Conservation (phyloP, 768 basidiomycete species). For the Royoungia palumana region DNA sequence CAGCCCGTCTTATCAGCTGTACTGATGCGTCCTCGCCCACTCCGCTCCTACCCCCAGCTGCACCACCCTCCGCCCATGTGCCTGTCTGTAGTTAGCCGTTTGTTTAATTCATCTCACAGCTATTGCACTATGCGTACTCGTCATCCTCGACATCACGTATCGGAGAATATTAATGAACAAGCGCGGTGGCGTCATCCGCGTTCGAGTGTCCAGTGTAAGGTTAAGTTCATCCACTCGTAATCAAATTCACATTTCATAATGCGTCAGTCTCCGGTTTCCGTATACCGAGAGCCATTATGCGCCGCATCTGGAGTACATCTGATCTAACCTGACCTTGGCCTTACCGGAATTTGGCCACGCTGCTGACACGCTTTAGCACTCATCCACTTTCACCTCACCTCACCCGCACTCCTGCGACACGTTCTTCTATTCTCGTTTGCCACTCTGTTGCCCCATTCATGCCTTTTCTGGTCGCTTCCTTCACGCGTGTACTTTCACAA, state of each 20-base stretch:
- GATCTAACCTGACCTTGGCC: slow-evolving; percentile 24
- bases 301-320: slow-evolving; percentile 29
- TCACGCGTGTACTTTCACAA: slow-evolving; percentile 27
- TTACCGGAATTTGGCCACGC: slow-evolving; percentile 47
- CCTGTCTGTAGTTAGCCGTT: slow-evolving; percentile 27
- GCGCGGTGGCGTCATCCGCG: slow-evolving; percentile 29
- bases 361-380: slow-evolving; percentile 58
- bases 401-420: slow-evolving; percentile 65
- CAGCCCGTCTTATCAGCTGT: slow-evolving; percentile 26
- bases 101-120: slow-evolving; percentile 15
- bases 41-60: slow-evolving; percentile 9
- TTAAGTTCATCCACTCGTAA: slow-evolving; percentile 38
- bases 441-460: slow-evolving; percentile 51
- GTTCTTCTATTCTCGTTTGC: slow-evolving; percentile 50
- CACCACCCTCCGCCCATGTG: slow-evolving; percentile 14
- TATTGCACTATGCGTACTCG: slow-evolving; percentile 18
- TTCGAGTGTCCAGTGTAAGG: slow-evolving; percentile 32
- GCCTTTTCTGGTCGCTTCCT: slow-evolving; percentile 55
- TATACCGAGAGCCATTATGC: slow-evolving; percentile 27
- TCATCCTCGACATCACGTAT: slow-evolving; percentile 32
- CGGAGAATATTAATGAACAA: slow-evolving; percentile 33
- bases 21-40: slow-evolving; percentile 11
- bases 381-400: slow-evolving; percentile 41
- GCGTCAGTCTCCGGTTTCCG: slow-evolving; percentile 31
- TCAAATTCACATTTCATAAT: slow-evolving; percentile 44